phyloP scores from a whole-genome alignment of 208 protist species.

The Trypanosoma platydactyli region DNA sequence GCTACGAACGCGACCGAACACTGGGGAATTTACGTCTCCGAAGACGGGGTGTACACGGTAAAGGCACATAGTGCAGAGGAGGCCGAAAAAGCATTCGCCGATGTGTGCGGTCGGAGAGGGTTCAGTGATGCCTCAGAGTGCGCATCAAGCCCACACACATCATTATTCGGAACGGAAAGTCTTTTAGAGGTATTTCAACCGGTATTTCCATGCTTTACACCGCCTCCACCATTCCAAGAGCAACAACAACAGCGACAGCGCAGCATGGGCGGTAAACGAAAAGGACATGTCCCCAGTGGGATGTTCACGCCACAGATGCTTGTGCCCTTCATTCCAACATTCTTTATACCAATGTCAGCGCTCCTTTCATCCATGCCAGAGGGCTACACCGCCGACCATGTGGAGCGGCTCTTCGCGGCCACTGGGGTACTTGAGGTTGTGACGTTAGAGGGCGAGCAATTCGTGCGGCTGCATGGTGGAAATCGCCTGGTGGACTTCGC shows the following conservation, averaged over 20 bases:
- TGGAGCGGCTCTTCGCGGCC: conserved; percentile 38
- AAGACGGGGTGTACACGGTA: conserved; percentile 24
- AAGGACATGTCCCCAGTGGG: conserved; percentile 1
- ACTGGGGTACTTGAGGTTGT: conserved; percentile 40
- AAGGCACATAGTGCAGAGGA: conserved; percentile 33
- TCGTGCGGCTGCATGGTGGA: conserved; percentile 52
- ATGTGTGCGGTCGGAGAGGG: neutral
- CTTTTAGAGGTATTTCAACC: conserved; percentile 26
- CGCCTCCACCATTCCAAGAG: conserved; percentile 25
- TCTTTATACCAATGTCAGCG: conserved; percentile 53
- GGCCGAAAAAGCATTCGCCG: conserved; percentile 27
- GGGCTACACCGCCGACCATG: conserved; percentile 52
- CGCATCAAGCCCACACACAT: neutral
- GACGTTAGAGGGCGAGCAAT: conserved; percentile 29
- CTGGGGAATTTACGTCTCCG: conserved; percentile 44
- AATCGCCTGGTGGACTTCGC: conserved; percentile 28
- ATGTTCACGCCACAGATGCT: conserved; percentile 54
- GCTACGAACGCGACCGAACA: conserved; percentile 16
- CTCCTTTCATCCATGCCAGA: conserved; percentile 41
- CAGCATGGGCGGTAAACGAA: neutral
- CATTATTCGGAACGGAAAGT: conserved; percentile 13
- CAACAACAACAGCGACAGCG: neutral
- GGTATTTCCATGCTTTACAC: conserved; percentile 28
- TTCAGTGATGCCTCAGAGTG: no score
- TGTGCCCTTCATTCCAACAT: conserved; percentile 43